Evolutionary conservation across 768 basidiomycete genomes (phyloP).

Genomic region (Mycena capillaripes): DNA sequence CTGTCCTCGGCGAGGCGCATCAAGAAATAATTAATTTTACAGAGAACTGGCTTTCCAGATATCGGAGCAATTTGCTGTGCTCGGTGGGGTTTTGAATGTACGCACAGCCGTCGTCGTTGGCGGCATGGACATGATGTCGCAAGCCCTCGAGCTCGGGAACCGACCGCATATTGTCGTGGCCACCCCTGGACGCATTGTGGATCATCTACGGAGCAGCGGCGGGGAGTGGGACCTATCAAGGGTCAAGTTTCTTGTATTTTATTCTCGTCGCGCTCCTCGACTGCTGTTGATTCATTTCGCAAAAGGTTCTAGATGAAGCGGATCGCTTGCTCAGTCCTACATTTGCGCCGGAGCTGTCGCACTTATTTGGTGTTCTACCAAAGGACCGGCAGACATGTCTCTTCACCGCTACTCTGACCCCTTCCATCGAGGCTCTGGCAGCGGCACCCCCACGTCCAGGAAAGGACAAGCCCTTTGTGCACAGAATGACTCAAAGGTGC

Average conservation of each 20-base stretch:
- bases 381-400: slow-evolving; percentile 94
- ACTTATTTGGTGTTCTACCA: slow-evolving; percentile 84
- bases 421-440: slow-evolving; percentile 85
- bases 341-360: slow-evolving; percentile 87
- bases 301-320: slow-evolving; percentile 94
- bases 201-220: slow-evolving; percentile 84
- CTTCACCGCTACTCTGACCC: slow-evolving; percentile 95
- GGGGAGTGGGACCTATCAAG: slow-evolving; percentile 89
- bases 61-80: slow-evolving; percentile 93
- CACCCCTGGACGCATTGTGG: slow-evolving; percentile 95
- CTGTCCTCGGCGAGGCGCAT: background rate
- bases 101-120: slow-evolving; percentile 93
- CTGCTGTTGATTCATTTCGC: background rate
- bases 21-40: slow-evolving; percentile 6
- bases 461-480: slow-evolving; percentile 89
- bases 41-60: slow-evolving; percentile 99
- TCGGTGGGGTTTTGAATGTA: slow-evolving; percentile 86
- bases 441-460: slow-evolving; percentile 81
- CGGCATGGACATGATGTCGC: slow-evolving; percentile 98
- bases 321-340: slow-evolving; percentile 92
- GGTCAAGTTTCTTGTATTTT: slow-evolving; percentile 75
- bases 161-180: slow-evolving; percentile 96
- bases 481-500: slow-evolving; percentile 82
- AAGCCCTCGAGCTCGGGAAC: slow-evolving; percentile 87
- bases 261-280: background rate